A percentile compares a stretch with the other conserved stretches of the same genome.
Conservation (phyloP, 2,329 filamentous ascomycete species). For the Didymellaceae sp. region DNA sequence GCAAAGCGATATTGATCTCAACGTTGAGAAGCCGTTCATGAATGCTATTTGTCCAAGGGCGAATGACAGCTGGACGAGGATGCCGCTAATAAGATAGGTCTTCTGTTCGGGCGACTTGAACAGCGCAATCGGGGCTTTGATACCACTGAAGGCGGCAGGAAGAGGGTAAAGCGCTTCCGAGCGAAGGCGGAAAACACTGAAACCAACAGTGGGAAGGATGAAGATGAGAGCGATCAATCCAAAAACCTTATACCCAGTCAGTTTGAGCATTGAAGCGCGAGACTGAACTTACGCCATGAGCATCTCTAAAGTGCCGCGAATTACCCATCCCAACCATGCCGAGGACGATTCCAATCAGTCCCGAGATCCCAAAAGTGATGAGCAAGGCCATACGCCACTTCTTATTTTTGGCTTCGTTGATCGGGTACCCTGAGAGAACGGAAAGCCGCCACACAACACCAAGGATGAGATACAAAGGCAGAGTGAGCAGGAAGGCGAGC, state of each 20-base stretch:
- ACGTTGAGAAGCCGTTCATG: conserved; percentile 29
- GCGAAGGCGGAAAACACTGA: conserved; percentile 30
- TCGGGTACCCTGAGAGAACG: conserved; percentile 29
- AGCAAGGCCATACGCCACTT: conserved; percentile 36
- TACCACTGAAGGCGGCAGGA: conserved; percentile 24
- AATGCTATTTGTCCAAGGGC: conserved; percentile 29
- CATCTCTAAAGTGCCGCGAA: conserved; percentile 31
- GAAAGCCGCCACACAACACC: conserved; percentile 37
- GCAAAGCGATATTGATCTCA: conserved; percentile 36
- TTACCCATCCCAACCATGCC: conserved; percentile 38
- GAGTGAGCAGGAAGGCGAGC: conserved; percentile 34
- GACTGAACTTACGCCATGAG: conserved; percentile 29
- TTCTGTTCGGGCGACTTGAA: conserved; percentile 29
- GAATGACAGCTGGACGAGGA: conserved; percentile 27
- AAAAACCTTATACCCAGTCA: no score
- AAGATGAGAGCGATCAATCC: conserved; percentile 33
- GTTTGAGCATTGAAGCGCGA: no score
- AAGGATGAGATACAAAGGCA: conserved; percentile 35
- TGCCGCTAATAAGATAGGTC: conserved; percentile 31
- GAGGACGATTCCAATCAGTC: conserved; percentile 27
- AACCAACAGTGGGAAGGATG: conserved; percentile 25
- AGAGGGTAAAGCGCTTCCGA: conserved; percentile 27
- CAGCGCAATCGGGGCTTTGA: conserved; percentile 31
- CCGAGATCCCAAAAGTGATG: conserved; percentile 23
- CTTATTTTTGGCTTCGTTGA: conserved; percentile 32